Conservation (phyloP, 2,329 filamentous ascomycete species). For the Herpotrichia juniperi region DNA sequence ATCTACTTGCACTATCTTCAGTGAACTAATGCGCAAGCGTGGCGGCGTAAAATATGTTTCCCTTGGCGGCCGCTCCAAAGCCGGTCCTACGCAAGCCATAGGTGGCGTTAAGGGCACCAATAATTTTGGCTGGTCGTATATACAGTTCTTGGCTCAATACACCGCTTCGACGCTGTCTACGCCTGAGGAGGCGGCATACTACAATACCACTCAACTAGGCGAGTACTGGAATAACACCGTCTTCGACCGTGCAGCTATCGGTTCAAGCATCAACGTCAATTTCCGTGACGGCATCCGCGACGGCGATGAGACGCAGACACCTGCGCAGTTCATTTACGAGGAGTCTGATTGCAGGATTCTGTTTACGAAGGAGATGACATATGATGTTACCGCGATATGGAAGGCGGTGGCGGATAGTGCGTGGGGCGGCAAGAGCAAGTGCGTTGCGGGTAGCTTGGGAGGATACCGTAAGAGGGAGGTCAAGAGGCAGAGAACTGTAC, state of each 20-base stretch:
- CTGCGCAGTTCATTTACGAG: slow-evolving; percentile 68
- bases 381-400: slow-evolving; percentile 62
- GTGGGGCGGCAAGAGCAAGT: slow-evolving; percentile 39
- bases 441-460: slow-evolving; percentile 38
- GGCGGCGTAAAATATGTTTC: slow-evolving; percentile 62
- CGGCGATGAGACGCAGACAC: slow-evolving; percentile 48
- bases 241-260: slow-evolving; percentile 36
- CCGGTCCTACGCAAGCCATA: slow-evolving; percentile 59
- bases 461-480: slow-evolving; percentile 22
- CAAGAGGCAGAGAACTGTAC: slow-evolving; percentile 21
- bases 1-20: slow-evolving; percentile 66
- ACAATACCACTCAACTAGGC: slow-evolving; percentile 38
- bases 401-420: slow-evolving; percentile 47
- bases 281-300: slow-evolving; percentile 51
- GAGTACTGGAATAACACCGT: slow-evolving; percentile 38
- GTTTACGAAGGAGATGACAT: slow-evolving; percentile 63
- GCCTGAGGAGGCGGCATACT: slow-evolving; percentile 29
- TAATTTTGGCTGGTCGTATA: slow-evolving; percentile 37
- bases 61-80: slow-evolving; percentile 64
- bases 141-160: slow-evolving; percentile 33
- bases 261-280: slow-evolving; percentile 39
- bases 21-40: slow-evolving; percentile 59
- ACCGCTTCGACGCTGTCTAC: slow-evolving; percentile 27
- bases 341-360: slow-evolving; percentile 67
- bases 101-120: slow-evolving; percentile 69